Conservation (phyloP, 306 rosid genomes). For the Cicer judaicum region DNA sequence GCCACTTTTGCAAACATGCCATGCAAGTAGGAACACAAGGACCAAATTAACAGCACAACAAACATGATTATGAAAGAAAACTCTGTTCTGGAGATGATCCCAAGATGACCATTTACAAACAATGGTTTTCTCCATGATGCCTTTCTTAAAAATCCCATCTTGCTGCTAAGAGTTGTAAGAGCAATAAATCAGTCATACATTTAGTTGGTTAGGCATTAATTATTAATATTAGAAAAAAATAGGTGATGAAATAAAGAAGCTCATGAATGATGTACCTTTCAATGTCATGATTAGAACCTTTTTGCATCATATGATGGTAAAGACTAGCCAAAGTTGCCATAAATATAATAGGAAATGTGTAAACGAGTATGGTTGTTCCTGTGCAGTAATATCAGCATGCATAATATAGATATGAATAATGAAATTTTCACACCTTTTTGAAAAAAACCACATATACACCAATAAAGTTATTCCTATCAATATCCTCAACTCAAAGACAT, state of each 20-base stretch:
- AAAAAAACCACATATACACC: background rate
- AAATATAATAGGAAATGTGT: conserved; percentile 55
- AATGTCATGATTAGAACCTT: conserved; percentile 21
- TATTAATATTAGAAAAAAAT: background rate
- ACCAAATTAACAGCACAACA: conserved; percentile 59
- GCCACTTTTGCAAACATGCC: conserved; percentile 45
- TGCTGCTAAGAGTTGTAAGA: conserved; percentile 45
- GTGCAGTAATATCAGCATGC: conserved; percentile 1
- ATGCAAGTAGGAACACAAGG: conserved; percentile 54
- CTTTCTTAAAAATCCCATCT: conserved; percentile 34
- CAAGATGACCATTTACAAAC: conserved; percentile 59
- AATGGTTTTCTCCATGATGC: conserved; percentile 55
- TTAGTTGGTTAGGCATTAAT: background rate
- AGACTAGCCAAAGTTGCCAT: conserved; percentile 54
- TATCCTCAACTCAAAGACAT: too few species aligned
- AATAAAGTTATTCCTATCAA: too few species aligned
- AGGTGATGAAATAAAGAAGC: background rate
- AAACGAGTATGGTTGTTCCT: conserved; percentile 55
- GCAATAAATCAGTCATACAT: conserved; percentile 28
- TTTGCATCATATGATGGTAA: conserved; percentile 51
- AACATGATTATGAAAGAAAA: conserved; percentile 53
- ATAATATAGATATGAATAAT: conserved; percentile 20
- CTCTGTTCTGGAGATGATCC: conserved; percentile 58
- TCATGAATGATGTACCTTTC: conserved; percentile 42
- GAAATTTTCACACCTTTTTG: background rate